These are phyloP conservation scores for Bruguiera sexangula DNA, from an alignment of 345 rosid species.

Conservation along the genomic window DNA sequence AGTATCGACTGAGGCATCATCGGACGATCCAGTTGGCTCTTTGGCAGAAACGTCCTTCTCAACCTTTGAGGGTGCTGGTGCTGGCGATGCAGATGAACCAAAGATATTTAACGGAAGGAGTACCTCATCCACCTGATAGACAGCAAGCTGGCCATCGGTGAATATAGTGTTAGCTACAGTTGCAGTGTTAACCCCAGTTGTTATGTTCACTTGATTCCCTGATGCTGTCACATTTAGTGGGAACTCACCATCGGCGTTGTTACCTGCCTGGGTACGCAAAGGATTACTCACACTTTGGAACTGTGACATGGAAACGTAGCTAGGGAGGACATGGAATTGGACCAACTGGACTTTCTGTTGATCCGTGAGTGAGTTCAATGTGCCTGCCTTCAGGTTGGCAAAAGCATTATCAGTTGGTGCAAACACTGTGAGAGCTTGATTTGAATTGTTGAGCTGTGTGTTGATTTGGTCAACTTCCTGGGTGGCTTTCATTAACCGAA, in stretches of 20 bases:
- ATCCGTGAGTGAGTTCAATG: constrained; percentile 61
- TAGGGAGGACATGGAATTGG: constrained; percentile 79
- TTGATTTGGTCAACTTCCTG: constrained; percentile 70
- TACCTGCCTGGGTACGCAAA: constrained; percentile 79
- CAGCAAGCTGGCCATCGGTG: constrained; percentile 53
- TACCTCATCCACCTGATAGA: constrained; percentile 77
- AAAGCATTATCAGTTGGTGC: constrained; percentile 86
- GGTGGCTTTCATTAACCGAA: constrained; percentile 58
- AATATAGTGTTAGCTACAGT: constrained; percentile 60
- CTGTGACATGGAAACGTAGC: constrained; percentile 52
- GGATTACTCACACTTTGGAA: constrained; percentile 93
- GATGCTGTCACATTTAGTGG: constrained; percentile 71
- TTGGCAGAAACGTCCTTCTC: constrained; percentile 44
- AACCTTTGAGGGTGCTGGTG: constrained; percentile 49
- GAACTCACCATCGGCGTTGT: constrained; percentile 48
- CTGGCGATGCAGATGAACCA: constrained; percentile 57
- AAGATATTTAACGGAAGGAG: constrained; percentile 66
- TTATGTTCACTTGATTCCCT: constrained; percentile 73
- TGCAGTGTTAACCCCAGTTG: constrained; percentile 68
- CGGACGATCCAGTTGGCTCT: constrained; percentile 45
- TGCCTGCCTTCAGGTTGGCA: constrained; percentile 56
- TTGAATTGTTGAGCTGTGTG: constrained; percentile 65
- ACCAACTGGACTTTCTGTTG: constrained; percentile 68
- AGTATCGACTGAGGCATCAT: constrained; percentile 26
- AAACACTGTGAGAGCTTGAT: constrained; percentile 68